phyloP scores from a whole-genome alignment of 306 rosid species.

The Sphenostylis stenocarpa region DNA sequence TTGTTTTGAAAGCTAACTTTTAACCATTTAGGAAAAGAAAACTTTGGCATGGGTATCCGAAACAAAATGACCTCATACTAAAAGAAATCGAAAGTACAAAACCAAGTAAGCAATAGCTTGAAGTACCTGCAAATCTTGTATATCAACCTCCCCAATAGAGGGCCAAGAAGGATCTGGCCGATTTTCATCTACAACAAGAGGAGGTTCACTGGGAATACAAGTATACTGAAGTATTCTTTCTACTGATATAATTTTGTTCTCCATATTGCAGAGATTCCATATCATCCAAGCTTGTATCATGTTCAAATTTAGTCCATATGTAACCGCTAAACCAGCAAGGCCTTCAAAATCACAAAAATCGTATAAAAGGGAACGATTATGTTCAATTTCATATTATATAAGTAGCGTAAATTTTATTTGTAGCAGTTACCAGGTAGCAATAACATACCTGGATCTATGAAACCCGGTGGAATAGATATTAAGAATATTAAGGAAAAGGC shows the following conservation, averaged over 20 bases:
- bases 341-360: conserved; percentile 40
- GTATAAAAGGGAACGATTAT: not conserved
- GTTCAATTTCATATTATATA: not conserved
- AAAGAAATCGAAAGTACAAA: not conserved
- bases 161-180: conserved; percentile 73
- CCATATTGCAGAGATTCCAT: conserved; percentile 72
- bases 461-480: conserved; percentile 67
- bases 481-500: conserved; percentile 66
- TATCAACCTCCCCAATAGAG: conserved; percentile 61
- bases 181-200: conserved; percentile 57
- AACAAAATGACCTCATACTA: not conserved
- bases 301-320: conserved; percentile 84
- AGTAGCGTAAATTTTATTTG: not conserved
- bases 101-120: not conserved
- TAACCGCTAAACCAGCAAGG: conserved; percentile 83
- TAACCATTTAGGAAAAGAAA: conserved; percentile 5
- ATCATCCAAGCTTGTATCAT: conserved; percentile 63
- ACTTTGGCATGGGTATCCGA: not conserved
- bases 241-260: conserved; percentile 81
- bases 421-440: conserved; percentile 4
- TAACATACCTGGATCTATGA: conserved; percentile 72
- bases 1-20: conserved; percentile 4
- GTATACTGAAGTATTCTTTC: conserved; percentile 82
- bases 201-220: conserved; percentile 67
- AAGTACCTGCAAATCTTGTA: conserved; percentile 69